Conservation (phyloP, 345 rosid genomes). For the Boechera retrofracta region DNA sequence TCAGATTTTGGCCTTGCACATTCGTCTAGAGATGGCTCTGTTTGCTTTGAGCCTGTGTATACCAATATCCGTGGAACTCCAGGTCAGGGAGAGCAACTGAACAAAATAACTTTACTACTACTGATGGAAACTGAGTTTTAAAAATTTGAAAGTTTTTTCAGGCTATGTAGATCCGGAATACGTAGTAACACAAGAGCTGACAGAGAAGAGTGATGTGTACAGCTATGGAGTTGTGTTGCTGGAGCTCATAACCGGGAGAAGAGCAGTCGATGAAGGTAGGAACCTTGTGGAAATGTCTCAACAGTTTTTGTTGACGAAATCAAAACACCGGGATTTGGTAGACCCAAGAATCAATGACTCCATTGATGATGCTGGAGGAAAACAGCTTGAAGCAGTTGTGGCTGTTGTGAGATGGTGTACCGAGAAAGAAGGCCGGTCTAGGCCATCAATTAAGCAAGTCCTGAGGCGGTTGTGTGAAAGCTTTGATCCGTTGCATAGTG, state of each 20-base stretch:
- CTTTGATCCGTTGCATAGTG: constrained; percentile 70
- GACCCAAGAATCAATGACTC: constrained; percentile 64
- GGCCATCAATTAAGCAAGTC: constrained; percentile 92
- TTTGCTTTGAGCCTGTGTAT: constrained; percentile 85
- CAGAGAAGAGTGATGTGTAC: constrained; percentile 86
- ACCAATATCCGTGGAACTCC: constrained; percentile 93
- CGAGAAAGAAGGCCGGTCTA: constrained; percentile 75
- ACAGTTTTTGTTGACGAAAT: constrained; percentile 55
- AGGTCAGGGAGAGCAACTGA: constrained; percentile 55
- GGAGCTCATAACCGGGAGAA: constrained; percentile 75
- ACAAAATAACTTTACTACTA: constrained; percentile 1
- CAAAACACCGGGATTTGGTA: constrained; percentile 61
- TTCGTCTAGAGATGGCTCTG: constrained; percentile 87
- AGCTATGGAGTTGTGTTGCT: constrained; percentile 87
- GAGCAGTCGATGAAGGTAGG: constrained; percentile 74
- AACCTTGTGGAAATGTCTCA: constrained; percentile 79
- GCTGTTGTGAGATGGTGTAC: constrained; percentile 82
- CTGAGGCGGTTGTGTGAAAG: constrained; percentile 80
- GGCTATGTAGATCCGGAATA: constrained; percentile 98
- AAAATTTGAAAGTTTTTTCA: constrained; percentile 36
- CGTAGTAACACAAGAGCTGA: constrained; percentile 79
- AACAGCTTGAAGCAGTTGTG: constrained; percentile 68
- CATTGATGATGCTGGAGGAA: constrained; percentile 49
- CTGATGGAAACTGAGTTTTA: background rate
- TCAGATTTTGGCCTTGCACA: constrained; percentile 96